Base-by-base conservation (phyloP, 768 basidiomycete species). In the Russula olivacea region DNA sequence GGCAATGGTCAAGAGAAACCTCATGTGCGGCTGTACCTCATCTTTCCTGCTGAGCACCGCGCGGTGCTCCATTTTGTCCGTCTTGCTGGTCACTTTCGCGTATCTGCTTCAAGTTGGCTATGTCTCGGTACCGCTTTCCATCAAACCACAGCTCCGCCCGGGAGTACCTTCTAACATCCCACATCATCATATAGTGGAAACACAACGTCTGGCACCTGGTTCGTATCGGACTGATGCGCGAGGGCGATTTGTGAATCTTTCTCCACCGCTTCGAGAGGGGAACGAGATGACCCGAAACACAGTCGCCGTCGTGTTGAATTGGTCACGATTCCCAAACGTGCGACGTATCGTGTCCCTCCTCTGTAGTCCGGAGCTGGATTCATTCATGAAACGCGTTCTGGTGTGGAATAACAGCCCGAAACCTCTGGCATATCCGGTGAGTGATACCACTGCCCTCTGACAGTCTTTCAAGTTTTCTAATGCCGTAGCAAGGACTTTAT, bases 251-350 rank as follows among this genome's bases (percentile, higher is more conserved):
- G 21, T 19, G 11, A 52, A 28, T 43, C 10, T 45, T 23, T 41
- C n/a, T 48, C 36, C 62, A 28, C 30, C 51, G 10, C 28, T 7
- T 58, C 50, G 7, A 17, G 36, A 23, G 21, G 34, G 23, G 4
- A 19, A 21, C 19, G 21, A 6, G 25, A 43, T 19, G 21, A 47
- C 15, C 17, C 19, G 38, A 32, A 49, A 58, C 41, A 61, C 51
- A 8, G 60, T 83, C 7, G 82, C 80, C 8, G 74, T 88, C 45
- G 69, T 89, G 43, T 74, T 88, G 48, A 88, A 88, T 71, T 88
- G 86, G 87, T 83, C 82, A 54, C 79, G 85, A 19, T 77, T 86
- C 25, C 73, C 78, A 0, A 89, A 89, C 65, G 83, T 89, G 47
- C 69, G 79, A 45, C 76, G 77, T 55, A 84, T 89, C 56, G 76